phyloP scores from a whole-genome alignment of 805 yeast genomes.

The Lipomyces yamadae region DNA sequence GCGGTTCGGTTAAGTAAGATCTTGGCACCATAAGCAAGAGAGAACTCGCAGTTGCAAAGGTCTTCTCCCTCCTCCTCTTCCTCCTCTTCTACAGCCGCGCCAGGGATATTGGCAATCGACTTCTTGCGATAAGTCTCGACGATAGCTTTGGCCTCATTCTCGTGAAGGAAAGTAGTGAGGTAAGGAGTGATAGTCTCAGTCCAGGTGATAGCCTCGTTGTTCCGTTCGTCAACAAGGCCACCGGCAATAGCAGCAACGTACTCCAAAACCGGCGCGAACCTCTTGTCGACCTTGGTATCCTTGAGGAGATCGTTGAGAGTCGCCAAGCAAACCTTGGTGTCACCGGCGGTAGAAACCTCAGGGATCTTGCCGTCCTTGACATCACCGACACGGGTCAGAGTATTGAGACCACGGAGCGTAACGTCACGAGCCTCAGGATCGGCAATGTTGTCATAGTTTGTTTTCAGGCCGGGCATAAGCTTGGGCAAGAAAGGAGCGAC shows the following conservation, averaged over 20 bases:
- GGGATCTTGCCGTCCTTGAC: slow-evolving; percentile 89
- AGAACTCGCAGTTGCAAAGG: slow-evolving; percentile 99
- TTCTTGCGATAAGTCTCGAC: slow-evolving; percentile 94
- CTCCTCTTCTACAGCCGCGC: slow-evolving; percentile 82
- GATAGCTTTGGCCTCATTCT: slow-evolving; percentile 83
- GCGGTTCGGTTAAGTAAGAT: slow-evolving; percentile 99
- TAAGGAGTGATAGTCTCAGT: slow-evolving; percentile 84
- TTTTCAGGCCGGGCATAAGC: slow-evolving; percentile 93
- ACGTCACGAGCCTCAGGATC: slow-evolving; percentile 99
- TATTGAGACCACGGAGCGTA: slow-evolving; percentile 94
- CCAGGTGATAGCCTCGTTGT: slow-evolving; percentile 92
- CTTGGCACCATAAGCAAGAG: slow-evolving; percentile 99
- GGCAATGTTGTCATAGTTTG: slow-evolving; percentile 94
- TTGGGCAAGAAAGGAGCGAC: slow-evolving; percentile 98
- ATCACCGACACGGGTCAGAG: slow-evolving; percentile 98
- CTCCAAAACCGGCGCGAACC: slow-evolving; percentile 77
- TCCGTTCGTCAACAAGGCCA: slow-evolving; percentile 98
- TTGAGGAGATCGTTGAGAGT: slow-evolving; percentile 77
- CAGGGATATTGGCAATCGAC: slow-evolving; percentile 98
- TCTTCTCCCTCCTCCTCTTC: slow-evolving; percentile 99
- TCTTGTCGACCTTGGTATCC: slow-evolving; percentile 62
- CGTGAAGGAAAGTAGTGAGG: slow-evolving; percentile 95
- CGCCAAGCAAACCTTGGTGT: slow-evolving; percentile 79
- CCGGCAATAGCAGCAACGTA: slow-evolving; percentile 97
- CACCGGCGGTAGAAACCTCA: slow-evolving; percentile 99